Percentiles rank a stretch among this genome's conserved stretches.
Conservation (phyloP, 192 early-diverging fungal genomes). For the Backusella morwellensis region DNA sequence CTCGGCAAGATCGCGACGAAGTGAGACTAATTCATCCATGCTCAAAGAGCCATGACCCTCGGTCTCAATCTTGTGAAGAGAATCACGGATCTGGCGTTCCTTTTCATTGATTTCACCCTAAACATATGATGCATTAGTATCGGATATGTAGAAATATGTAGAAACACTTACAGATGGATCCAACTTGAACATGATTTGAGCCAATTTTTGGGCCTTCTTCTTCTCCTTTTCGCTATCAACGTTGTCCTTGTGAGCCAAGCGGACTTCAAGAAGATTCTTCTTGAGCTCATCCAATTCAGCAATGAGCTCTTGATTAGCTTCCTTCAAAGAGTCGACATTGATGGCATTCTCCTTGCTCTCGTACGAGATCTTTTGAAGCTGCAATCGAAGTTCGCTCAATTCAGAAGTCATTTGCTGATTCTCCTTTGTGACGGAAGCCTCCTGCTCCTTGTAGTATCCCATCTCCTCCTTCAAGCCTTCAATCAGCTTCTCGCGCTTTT, state of each 20-base stretch:
- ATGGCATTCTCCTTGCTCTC: conserved; percentile 88
- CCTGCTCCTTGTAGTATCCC: conserved; percentile 64
- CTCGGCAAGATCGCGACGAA: conserved; percentile 75
- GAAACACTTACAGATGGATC: conserved; percentile 63
- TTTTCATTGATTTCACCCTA: conserved; percentile 68
- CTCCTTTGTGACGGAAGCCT: conserved; percentile 52
- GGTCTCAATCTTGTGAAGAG: conserved; percentile 65
- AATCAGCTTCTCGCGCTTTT: conserved; percentile 57
- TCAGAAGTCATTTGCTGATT: conserved; percentile 75
- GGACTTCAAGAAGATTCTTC: conserved; percentile 58
- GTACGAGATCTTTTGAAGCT: conserved; percentile 87
- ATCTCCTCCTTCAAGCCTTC: conserved; percentile 80
- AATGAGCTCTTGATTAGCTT: conserved; percentile 78
- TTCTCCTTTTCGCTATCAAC: conserved; percentile 73
- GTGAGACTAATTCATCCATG: conserved; percentile 64
- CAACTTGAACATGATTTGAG: conserved; percentile 83
- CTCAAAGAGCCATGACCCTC: conserved; percentile 41
- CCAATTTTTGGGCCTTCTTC: conserved; percentile 84
- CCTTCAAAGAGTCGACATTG: conserved; percentile 84
- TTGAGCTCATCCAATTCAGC: conserved; percentile 77
- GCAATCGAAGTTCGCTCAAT: conserved; percentile 76
- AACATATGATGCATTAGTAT: background rate
- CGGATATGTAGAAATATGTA: background rate
- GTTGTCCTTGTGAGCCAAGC: conserved; percentile 48
- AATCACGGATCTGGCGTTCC: conserved; percentile 76